Evolutionary conservation across 1,284 basidiomycete species (phyloP), one percentile per base, ranked within the genome.

Genomic region (Ceratobasidium papillatum): DNA sequence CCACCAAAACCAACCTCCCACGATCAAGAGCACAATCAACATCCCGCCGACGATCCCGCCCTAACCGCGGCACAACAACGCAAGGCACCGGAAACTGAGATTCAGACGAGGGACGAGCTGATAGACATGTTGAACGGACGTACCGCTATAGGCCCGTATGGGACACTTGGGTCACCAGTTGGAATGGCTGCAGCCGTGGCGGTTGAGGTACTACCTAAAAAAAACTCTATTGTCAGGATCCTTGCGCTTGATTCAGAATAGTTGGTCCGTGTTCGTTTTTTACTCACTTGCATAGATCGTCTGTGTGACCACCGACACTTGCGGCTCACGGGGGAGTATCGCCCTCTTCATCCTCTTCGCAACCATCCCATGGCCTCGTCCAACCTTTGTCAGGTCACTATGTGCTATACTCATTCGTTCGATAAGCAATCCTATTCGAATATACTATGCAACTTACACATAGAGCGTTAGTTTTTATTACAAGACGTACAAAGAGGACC

Each of bases 1-100:
- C 65, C 65, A 68, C 65, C 65, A 68, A n/a, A 49, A 54, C 65
- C 65, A 68, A 4, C 65, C 65, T 47, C 65, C 65, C 25, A 68
- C 65, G 36, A 30, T 51, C 51, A 68, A 36, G n/a, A 68, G 34
- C 7, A 68, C 65, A 68, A 68, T 36, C n/a, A 68, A 14, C 49
- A 68, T 43, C 12, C 65, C 65, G 34, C 65, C 51, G 11, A 56
- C 51, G 32, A 56, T 68, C 4, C 65, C 65, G 30, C 65, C 65
- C 65, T 68, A 36, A 52, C 51, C 51, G 51, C 25, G 51, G 51
- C 51, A 52, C 51, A 8, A 52, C 22, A 11, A 41, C n/a, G 19
- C 45, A 47, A 47, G 19, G 45, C 45, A 47, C 45, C 45, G 19
- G 45, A 56, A 59, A 38, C 30, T 34, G 56, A 59, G 56, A 25